Base-by-base conservation (phyloP, 2,329 filamentous ascomycete species). In the Claviceps sp. region DNA sequence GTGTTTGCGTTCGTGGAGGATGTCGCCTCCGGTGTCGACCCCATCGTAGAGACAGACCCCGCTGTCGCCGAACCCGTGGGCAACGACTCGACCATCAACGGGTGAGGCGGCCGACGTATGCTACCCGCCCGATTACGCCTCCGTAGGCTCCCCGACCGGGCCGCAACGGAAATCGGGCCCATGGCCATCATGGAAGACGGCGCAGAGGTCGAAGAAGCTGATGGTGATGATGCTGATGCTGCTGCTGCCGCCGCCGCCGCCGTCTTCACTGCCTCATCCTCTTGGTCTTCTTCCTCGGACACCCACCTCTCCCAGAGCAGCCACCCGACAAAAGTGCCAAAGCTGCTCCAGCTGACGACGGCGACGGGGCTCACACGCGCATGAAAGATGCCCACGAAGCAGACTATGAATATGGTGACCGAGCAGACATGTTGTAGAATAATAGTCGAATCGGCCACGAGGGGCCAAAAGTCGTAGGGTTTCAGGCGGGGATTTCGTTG, bases 371-470 rank as follows among this genome's bases (percentile, higher is more conserved):
- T 89, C n/a, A 96, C 81, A 41, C 88, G 81, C 59, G 90, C 83
- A 60, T 91, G 82, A 59, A 86, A 86, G 55, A 98, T 98, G 50
- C 83, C 88, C 16, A 90, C 83, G 64, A 98, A 98, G 68, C 87
- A 95, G 58, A 91, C 90, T 55, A 95, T 79, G 64, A 97, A 98
- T 52, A 98, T 91, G 51, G 86, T 86, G 55, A 97, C 90, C 7
- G 88, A 94, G 66, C 88, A 95, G 48, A 97, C 86, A 67, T 98
- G 93, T 67, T 98, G 93, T 18, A 97, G 86, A 59, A 98, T 96
- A 54, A 97, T 88, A 3, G 91, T 96, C 14, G 88, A 91, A 66
- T 97, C 91, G 53, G 88, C 87, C 49, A 97, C 89, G 37, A 98
- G 76, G 8, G 90, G 88, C 91, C 93, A 98, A 69, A 98, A 98